Conservation (phyloP, 2,329 filamentous ascomycete species). For the Colletotrichum melonis region DNA sequence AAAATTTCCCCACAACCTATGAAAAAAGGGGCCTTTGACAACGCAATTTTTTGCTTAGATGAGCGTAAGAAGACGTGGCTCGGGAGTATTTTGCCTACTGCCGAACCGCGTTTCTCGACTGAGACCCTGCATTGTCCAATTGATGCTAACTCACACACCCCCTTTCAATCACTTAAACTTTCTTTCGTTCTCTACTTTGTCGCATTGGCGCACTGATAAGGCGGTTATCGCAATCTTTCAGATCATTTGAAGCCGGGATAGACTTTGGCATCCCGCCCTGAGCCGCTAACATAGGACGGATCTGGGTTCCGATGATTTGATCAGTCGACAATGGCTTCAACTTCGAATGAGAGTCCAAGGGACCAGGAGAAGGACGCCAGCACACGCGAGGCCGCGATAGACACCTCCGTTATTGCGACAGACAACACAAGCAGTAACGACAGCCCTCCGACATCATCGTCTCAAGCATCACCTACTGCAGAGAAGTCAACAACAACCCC, state of each 20-base stretch:
- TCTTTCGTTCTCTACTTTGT: background rate
- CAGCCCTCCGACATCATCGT: conserved; percentile 17
- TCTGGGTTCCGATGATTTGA: background rate
- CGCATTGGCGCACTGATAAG: background rate
- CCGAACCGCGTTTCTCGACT: conserved; percentile 14
- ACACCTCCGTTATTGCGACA: background rate
- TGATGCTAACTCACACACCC: conserved; percentile 9
- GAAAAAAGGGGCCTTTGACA: conserved; percentile 10
- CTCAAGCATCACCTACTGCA: conserved; percentile 15
- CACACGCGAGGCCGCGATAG: background rate
- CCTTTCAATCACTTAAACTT: conserved; percentile 5
- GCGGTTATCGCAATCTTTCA: background rate
- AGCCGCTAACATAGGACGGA: background rate
- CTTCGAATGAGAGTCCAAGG: background rate
- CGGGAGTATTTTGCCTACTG: conserved; percentile 24
- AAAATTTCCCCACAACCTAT: conserved; percentile 11
- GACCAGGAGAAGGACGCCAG: background rate
- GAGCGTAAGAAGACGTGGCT: conserved; percentile 1
- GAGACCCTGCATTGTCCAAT: conserved; percentile 8
- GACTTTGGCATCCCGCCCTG: background rate
- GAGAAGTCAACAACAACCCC: conserved; percentile 14
- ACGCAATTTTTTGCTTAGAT: conserved; percentile 30
- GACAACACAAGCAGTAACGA: background rate
- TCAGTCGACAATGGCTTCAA: conserved; percentile 11
- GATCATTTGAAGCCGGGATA: background rate